Evolutionary conservation across 495 filamentous ascomycete genomes (phyloP).

Genomic region (Neurospora sp.): DNA sequence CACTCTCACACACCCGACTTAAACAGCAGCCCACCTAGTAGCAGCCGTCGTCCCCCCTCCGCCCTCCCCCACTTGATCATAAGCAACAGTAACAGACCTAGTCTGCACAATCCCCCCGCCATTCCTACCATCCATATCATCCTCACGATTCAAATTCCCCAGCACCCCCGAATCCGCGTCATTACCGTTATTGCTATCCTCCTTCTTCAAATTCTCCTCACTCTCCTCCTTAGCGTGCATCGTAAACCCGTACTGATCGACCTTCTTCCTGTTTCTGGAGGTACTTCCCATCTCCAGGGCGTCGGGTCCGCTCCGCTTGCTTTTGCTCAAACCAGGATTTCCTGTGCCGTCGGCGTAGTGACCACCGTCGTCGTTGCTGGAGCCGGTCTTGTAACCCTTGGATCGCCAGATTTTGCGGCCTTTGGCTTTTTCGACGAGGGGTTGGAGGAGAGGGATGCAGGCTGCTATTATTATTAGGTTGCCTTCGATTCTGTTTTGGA

Average conservation of each 20-base stretch:
- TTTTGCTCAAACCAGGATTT: too few species aligned
- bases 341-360: background rate
- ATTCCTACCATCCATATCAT: background rate
- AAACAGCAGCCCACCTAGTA: background rate
- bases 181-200: background rate
- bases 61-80: background rate
- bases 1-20: too few species aligned
- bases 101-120: background rate
- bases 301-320: background rate
- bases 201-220: background rate
- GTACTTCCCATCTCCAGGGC: background rate
- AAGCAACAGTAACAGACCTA: background rate
- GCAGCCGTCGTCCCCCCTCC: background rate
- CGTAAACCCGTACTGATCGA: background rate
- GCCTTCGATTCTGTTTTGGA: constrained; percentile 32
- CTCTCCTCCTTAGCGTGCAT: background rate
- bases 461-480: constrained; percentile 38
- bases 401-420: background rate
- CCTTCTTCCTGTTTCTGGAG: background rate
- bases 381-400: background rate
- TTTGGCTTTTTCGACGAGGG: constrained; percentile 22
- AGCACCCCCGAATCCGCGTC: background rate
- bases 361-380: background rate
- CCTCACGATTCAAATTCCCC: background rate
- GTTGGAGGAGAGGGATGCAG: constrained; percentile 37